Base-by-base conservation (phyloP, 768 basidiomycete species). In the Tubosaeta sp. region DNA sequence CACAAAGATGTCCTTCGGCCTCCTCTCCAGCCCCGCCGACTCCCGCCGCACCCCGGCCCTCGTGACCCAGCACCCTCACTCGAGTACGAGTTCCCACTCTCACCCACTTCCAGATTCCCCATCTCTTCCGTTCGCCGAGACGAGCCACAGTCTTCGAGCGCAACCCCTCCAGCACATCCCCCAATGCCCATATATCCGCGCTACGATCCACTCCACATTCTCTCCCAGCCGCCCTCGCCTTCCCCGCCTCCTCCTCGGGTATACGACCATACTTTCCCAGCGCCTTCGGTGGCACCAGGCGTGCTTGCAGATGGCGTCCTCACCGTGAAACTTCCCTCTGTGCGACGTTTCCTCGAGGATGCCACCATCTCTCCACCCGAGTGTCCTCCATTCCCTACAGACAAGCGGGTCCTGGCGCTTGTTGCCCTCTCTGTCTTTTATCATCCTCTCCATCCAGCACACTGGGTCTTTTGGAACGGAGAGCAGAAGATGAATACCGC, bases 381-480 rank as follows among this genome's bases (percentile, higher is more conserved):
- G 66, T 80, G 53, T 69, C 78, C 48, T 3, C 67, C 30, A 50
- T 71, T 31, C 60, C 78, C 44, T 71, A 75, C 36, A 67, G 76
- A 50, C 62, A 61, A 57, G 34, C 60, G 73, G 50, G 64, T 84
- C 49, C 75, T 82, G 53, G 75, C 77, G 24, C 77, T 86, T 46
- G 80, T 78, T 4, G 84, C 84, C 3, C 76, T 86, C 53, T 74
- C 76, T 10, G 78, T 85, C 12, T 76, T 83, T 56, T 75, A 80
- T 58, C 70, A 72, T 43, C 77, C 77, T 14, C 70, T 73, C 27
- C 76, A 83, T 62, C 76, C 76, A 13, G 78, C 75, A 6, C 83
- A 84, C 58, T 80, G 80, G 77, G 66, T 80, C n/a, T 78, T 86
- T 61, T 86, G 84, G 84, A 75, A 73, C 41, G 73, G 71, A 53